Evolutionary conservation across 768 basidiomycete species (phyloP).

Genomic region (Guyanaporus albipodus): DNA sequence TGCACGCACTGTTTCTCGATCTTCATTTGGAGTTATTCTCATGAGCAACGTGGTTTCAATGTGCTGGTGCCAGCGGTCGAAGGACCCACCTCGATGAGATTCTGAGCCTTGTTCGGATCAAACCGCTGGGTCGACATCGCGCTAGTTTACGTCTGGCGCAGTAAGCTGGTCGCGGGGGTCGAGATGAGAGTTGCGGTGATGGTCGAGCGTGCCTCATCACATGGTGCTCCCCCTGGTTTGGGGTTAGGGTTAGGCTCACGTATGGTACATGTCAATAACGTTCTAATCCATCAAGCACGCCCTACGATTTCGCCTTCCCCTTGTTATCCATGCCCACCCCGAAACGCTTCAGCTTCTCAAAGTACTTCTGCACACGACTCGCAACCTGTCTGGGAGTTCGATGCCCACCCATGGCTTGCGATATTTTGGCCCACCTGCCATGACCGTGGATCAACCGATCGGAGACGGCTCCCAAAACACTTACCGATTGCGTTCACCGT

Average conservation of each 20-base stretch:
- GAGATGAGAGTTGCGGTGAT: neutral
- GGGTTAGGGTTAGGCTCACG: constrained; percentile 29
- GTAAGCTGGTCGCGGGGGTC: neutral
- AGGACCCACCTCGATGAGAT: constrained; percentile 72
- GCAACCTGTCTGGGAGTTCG: constrained; percentile 84
- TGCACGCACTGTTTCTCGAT: constrained; percentile 90
- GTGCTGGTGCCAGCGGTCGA: constrained; percentile 4
- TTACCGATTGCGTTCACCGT: constrained; percentile 70
- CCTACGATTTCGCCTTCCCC: constrained; percentile 21
- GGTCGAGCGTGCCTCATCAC: neutral
- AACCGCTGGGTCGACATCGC: constrained; percentile 55
- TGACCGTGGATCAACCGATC: constrained; percentile 7
- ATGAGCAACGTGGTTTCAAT: constrained; percentile 21
- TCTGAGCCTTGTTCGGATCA: constrained; percentile 90
- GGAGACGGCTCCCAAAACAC: constrained; percentile 16
- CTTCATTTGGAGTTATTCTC: constrained; percentile 36
- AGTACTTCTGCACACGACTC: constrained; percentile 84
- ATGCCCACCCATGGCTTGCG: constrained; percentile 71
- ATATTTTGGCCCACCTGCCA: constrained; percentile 75
- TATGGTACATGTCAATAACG: neutral
- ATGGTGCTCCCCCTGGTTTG: constrained; percentile 7
- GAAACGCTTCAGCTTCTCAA: constrained; percentile 77
- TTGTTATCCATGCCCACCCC: constrained; percentile 46
- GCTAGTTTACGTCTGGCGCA: constrained; percentile 20
- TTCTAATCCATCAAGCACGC: neutral